phyloP scores from a whole-genome alignment of 768 basidiomycete species.

The Pulveroboletus sp. region DNA sequence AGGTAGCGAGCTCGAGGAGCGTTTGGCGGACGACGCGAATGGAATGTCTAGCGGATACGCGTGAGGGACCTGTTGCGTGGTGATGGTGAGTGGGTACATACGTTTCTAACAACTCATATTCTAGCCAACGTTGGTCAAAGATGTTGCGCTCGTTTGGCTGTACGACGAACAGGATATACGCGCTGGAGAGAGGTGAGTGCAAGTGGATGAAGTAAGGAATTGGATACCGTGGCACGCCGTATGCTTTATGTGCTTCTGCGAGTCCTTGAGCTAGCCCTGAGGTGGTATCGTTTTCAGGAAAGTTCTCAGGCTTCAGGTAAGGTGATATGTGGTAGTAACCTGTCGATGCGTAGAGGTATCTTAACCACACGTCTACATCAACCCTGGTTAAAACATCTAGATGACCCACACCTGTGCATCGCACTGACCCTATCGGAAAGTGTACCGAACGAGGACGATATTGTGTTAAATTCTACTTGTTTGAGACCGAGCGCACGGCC shows the following conservation, averaged over 20 bases:
- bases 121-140: constrained; percentile 87
- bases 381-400: background rate
- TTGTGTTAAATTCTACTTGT: constrained; percentile 98
- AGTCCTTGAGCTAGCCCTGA: constrained; percentile 70
- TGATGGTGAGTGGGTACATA: constrained; percentile 30
- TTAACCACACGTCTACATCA: constrained; percentile 25
- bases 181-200: constrained; percentile 26
- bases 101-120: constrained; percentile 82
- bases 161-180: constrained; percentile 79
- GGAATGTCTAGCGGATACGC: constrained; percentile 46
- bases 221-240: constrained; percentile 43
- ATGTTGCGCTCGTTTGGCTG: constrained; percentile 88
- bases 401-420: constrained; percentile 71
- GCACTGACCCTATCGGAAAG: constrained; percentile 63
- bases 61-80: background rate
- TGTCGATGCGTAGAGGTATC: constrained; percentile 64
- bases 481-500: constrained; percentile 49
- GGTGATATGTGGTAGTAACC: constrained; percentile 61
- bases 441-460: constrained; percentile 85
- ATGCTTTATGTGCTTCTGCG: constrained; percentile 74
- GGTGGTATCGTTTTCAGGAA: constrained; percentile 72
- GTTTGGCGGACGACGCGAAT: constrained; percentile 76
- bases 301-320: constrained; percentile 45
- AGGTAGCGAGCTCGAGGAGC: constrained; percentile 57
- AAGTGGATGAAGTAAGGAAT: background rate